A percentile compares a stretch with the other conserved stretches of the same genome.
phyloP scores from a whole-genome alignment of 768 basidiomycete genomes.

The Auricularia cornea region DNA sequence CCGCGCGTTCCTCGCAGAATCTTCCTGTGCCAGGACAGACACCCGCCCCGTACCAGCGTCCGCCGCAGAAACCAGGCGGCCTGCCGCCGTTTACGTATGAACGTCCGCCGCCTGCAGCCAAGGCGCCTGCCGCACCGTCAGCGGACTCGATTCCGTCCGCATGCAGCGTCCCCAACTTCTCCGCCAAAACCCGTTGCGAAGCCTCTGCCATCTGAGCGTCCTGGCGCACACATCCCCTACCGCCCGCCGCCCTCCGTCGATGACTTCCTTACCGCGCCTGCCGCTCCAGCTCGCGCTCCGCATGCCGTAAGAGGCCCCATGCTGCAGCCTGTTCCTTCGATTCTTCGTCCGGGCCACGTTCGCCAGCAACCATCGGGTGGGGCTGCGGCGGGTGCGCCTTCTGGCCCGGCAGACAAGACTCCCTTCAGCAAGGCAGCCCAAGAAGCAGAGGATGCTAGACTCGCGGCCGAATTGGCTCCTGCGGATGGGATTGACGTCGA shows the following conservation, averaged over 20 bases:
- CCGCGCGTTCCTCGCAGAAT: background rate
- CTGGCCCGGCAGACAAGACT: background rate
- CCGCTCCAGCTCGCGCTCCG: background rate
- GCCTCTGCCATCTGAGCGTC: background rate
- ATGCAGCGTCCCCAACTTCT: background rate
- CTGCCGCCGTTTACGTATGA: conserved; percentile 4
- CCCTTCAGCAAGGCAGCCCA: background rate
- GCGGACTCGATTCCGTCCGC: background rate
- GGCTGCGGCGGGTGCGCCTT: too few species aligned
- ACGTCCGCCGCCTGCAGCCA: background rate
- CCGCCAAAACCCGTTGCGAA: background rate
- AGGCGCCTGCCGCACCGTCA: background rate
- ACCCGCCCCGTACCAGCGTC: conserved; percentile 15
- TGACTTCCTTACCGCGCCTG: conserved; percentile 2
- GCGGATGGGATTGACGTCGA: conserved; percentile 10
- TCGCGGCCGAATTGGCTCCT: conserved; percentile 6
- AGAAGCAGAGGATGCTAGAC: conserved; percentile 7
- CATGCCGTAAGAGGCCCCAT: background rate
- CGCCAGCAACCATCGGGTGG: background rate
- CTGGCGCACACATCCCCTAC: background rate
- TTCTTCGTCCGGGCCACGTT: conserved; percentile 5
- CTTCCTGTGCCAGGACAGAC: conserved; percentile 1
- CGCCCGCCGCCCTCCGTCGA: conserved; percentile 1
- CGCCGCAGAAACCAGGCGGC: conserved; percentile 6
- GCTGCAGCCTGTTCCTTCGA: conserved; percentile 6